Percentiles rank a stretch among this genome's conserved stretches.
Evolutionary conservation across 2,329 filamentous ascomycete species (phyloP).

Genomic region (Beauveria scarabaeidicola): DNA sequence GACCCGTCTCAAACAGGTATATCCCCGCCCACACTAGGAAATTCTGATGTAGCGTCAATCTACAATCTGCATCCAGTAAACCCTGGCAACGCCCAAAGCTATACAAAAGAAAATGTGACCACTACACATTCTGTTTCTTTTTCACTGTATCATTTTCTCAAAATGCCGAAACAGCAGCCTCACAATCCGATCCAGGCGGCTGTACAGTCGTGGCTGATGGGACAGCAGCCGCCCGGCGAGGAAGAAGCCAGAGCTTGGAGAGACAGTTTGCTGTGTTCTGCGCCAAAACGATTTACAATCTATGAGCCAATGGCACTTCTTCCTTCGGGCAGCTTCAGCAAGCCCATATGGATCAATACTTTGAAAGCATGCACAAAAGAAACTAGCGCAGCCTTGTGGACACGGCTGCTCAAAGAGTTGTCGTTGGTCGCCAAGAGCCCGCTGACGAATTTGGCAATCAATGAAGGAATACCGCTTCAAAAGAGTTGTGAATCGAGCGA

Average conservation of each 20-base stretch:
- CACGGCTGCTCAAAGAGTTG: constrained; percentile 37
- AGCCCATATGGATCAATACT: constrained; percentile 30
- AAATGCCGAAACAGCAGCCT: constrained; percentile 10
- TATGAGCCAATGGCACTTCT: constrained; percentile 56
- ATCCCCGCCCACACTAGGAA: constrained; percentile 12
- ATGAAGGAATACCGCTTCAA: constrained; percentile 51
- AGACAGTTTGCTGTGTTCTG: constrained; percentile 27
- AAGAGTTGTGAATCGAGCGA: constrained; percentile 18
- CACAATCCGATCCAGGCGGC: constrained; percentile 25
- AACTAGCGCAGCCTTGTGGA: constrained; percentile 35
- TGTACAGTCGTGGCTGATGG: constrained; percentile 21
- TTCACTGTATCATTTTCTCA: neutral
- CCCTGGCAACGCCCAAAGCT: no score
- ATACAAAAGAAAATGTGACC: neutral
- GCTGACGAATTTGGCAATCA: constrained; percentile 51
- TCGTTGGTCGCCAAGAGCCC: constrained; percentile 29
- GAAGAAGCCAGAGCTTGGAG: constrained; percentile 12
- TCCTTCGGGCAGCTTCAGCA: constrained; percentile 48
- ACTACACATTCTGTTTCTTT: neutral
- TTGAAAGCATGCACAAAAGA: constrained; percentile 21
- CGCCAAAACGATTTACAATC: constrained; percentile 50
- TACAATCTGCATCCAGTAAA: neutral
- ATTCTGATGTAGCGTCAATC: constrained; percentile 12
- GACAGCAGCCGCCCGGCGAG: constrained; percentile 2
- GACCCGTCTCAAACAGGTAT: neutral